Conservation (phyloP, 106 monocot genomes). For the Dendrobium nobile region DNA sequence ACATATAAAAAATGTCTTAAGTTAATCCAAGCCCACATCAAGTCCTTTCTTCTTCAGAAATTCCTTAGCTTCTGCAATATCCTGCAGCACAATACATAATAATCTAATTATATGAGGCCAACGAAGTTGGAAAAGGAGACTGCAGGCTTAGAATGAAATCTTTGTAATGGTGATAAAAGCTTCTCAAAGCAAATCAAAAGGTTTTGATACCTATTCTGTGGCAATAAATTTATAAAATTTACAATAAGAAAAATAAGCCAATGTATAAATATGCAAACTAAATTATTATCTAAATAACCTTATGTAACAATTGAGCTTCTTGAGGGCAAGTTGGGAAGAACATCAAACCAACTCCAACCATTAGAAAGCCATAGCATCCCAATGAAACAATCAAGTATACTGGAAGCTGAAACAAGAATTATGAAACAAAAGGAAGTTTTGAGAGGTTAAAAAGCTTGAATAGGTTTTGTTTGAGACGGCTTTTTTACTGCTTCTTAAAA, state of each 20-base stretch:
- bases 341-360: conserved; percentile 96
- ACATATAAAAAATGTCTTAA: no score
- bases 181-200: no score
- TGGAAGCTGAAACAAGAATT: conserved; percentile 53
- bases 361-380: conserved; percentile 94
- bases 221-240: no score
- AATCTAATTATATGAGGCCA: neutral
- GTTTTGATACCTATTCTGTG: no score
- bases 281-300: conserved; percentile 30
- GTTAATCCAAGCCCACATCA: conserved; percentile 18
- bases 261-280: neutral
- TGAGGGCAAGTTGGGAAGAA: conserved; percentile 89
- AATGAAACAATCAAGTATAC: conserved; percentile 66
- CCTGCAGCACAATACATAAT: conserved; percentile 24
- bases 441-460: conserved; percentile 1
- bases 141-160: no score
- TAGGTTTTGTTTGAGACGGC: neutral
- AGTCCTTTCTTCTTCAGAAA: conserved; percentile 43
- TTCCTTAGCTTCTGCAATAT: conserved; percentile 52
- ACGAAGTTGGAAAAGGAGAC: no score
- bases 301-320: conserved; percentile 75
- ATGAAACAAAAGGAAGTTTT: neutral
- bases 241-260: neutral
- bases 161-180: no score
- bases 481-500: no score